Base-by-base conservation (phyloP, 768 basidiomycete genomes). In the Cystofilobasidium ferigula region DNA sequence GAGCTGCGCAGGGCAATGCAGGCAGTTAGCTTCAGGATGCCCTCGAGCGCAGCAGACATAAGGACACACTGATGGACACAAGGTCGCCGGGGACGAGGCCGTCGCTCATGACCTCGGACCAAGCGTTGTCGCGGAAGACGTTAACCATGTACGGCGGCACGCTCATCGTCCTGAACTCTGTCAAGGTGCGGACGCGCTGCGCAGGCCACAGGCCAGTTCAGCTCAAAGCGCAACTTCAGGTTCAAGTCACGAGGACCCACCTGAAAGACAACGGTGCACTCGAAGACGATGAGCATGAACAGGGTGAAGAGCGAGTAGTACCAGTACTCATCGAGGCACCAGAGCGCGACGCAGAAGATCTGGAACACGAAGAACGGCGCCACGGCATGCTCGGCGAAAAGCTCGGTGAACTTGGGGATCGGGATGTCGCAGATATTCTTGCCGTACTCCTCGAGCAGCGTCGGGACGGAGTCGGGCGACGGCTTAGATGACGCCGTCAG, bases 351-450 rank as follows among this genome's bases (percentile, higher is more conserved):
- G 69, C 95, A 98, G 78, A 99, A 98, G 22, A 98, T 78, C 77
- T 99, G 95, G 78, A 99, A 99, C 32, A 99, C 95, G 76, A 99
- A 99, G 82, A 99, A 99, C 0, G 95, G 95, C 0, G 95, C 95
- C 6, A 92, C 93, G 1, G 94, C 92, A 73, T 99, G 95, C 78
- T 99, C 95, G 28, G 79, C 81, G 71, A 99, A 97, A 40, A 99
- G 83, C 70, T 91, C 88, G 13, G 82, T 81, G 74, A 99, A 99
- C 0, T 88, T 87, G 9, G 95, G 95, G 47, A 99, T 88, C 2
- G 95, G 95, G 69, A 99, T 97, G 74, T 95, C 84, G 78, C 97
- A 98, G 72, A 89, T 88, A 77, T 99, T 99, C 71, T 84, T 83
- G 63, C 94, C 95, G 73, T 89, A 99, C 26, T 92, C 79, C 9